Evolutionary conservation across 768 basidiomycete genomes (phyloP), one percentile per base, ranked within the genome.

Genomic region (Lyophyllum shimeji): DNA sequence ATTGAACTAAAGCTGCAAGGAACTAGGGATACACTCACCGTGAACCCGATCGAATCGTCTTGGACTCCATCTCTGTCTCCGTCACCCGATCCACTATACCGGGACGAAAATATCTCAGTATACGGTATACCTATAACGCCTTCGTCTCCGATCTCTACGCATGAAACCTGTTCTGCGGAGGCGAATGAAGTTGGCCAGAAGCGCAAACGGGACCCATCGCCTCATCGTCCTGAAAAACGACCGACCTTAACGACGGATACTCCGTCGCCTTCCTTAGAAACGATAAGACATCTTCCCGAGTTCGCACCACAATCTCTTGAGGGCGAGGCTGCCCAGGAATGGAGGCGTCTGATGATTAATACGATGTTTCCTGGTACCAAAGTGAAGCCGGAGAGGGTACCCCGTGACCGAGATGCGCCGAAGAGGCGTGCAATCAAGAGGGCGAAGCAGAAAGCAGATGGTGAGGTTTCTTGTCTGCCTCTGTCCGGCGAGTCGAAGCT

Each of bases 61-160:
- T 70, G 68, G 61, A 55, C 53, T 42, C 57, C 59, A 21, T 44
- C 63, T 7, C 40, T 66, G 5, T 57, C 67, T 0, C 39, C 63
- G 12, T 56, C 63, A 2, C 65, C 71, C 8, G 67, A 71, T 23
- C 84, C 84, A 2, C 70, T 84, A 31, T 90, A 77, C 70, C 71
- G 75, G 53, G 90, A 92, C 63, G 73, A 79, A 9, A 85, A 85
- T 60, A 69, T 93, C 50, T 75, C 80, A 7, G 78, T 92, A 7
- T 90, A 87, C 61, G 78, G 81, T 1, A 74, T 90, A 37, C 80
- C 87, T 3, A 60, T 82, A 46, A 58, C 70, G 6, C 66, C 67
- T 24, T 56, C 50, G n/a, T 31, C 31, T n/a, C n/a, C n/a, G n/a
- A n/a, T n/a, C n/a, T 13, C 53, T 23, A n/a, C 48, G 1, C 18